Base-by-base conservation (phyloP, 225 moss, liverwort and hornwort species). In the Asterella californica region DNA sequence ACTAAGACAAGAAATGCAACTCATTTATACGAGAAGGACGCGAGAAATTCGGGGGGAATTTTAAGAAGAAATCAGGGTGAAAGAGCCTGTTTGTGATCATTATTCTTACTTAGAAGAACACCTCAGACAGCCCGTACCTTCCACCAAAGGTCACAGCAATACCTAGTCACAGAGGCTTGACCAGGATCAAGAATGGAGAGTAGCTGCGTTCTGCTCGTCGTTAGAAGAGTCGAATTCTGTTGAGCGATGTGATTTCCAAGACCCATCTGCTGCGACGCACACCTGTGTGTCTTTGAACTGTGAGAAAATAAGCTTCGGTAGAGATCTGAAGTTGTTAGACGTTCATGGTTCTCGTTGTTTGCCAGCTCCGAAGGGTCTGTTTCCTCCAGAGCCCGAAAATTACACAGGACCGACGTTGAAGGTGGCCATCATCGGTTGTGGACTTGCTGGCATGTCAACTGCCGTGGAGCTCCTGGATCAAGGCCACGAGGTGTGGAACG, bases 391-490 rank as follows among this genome's bases (percentile, higher is more conserved):
- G 0, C 96, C 96, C 2, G 91, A 96, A 84, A 76, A 83, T 27
- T 96, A 96, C 72, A 85, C 73, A 0, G 96, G 96, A 63, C 96
- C 92, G 2, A 96, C 94, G 85, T 85, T 96, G 54, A 96, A 91
- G 78, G 92, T 96, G 55, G 96, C 94, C 30, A 91, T 96, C 33
- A 86, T 96, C 37, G 96, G 96, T 64, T 90, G 90, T 29, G 96
- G 96, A 24, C 92, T 96, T 48, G 94, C 96, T 55, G 96, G 94
- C 81, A 94, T 96, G 96, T 96, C 96, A 0, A 92, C 96, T 3
- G 96, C 96, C 33, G 91, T 96, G 54, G 96, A 96, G 83, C 94
- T 96, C 83, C 89, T 96, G 54, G 96, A 96, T 50, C 96, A 96
- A 81, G 96, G 96, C n/a, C 96, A 96, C 48, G 96, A 96, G 92